Evolutionary conservation across 306 rosid species (phyloP).

Genomic region (Abrus pulchellus): DNA sequence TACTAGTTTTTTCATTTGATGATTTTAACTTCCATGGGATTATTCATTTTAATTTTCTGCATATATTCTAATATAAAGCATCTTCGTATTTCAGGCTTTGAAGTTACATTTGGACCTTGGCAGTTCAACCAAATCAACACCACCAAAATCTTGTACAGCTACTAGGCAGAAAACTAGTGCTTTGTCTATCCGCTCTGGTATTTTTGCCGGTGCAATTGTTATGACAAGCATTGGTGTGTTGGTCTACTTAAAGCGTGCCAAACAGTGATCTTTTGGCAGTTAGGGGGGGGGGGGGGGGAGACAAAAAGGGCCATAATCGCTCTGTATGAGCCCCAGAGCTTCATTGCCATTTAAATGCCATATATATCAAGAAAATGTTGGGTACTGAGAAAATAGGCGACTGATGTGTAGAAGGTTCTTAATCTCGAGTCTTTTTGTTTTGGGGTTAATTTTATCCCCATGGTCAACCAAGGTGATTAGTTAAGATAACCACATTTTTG

Average conservation of each 20-base stretch:
- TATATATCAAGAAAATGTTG: constrained; percentile 36
- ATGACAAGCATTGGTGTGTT: constrained; percentile 68
- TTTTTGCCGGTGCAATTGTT: constrained; percentile 69
- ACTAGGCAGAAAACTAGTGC: constrained; percentile 45
- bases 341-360: constrained; percentile 26
- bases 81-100: constrained; percentile 65
- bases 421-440: constrained; percentile 22
- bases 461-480: constrained; percentile 13
- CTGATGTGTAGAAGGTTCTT: constrained; percentile 31
- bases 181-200: constrained; percentile 54
- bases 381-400: constrained; percentile 25
- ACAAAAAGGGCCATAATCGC: background rate
- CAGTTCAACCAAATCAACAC: constrained; percentile 48
- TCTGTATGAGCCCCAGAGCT: constrained; percentile 38
- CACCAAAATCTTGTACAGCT: constrained; percentile 35
- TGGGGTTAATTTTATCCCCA: constrained; percentile 22
- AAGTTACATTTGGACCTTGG: constrained; percentile 81
- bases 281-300: background rate
- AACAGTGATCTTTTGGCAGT: constrained; percentile 46
- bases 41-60: constrained; percentile 21
- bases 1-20: constrained; percentile 21
- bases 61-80: constrained; percentile 7
- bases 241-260: constrained; percentile 77
- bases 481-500: constrained; percentile 33
- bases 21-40: constrained; percentile 5